Base-by-base conservation (phyloP, 352 stramenopile genomes). In the Pythium folliculosum region DNA sequence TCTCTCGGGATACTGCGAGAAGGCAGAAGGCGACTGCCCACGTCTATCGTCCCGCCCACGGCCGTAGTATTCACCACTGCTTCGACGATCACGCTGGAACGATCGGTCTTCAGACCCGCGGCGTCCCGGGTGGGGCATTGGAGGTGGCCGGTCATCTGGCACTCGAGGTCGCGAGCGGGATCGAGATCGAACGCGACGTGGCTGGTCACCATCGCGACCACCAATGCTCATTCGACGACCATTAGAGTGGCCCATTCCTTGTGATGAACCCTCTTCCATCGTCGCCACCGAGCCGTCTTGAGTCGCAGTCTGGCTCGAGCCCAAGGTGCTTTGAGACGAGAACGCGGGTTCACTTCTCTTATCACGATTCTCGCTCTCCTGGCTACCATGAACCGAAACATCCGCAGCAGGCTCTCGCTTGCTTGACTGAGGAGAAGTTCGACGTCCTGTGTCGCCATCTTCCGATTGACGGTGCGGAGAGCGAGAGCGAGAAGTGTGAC, bases 271-370 rank as follows among this genome's bases (percentile, higher is more conserved):
- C 7, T 66, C 56, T 12, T 54, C 57, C 51, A 57, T 9, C 5
- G 5, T 37, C 9, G 51, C 58, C 25, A 44, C 22, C 19, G 43
- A 49, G 27, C 54, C 45, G 14, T 58, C 63, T 49, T 65, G 64
- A 13, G 55, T 60, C 32, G 47, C 55, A 17, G n/a, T 56, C 50
- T 71, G 65, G 35, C 65, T 71, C 0, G 49, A 62, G 35, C 52
- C 2, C 17, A 59, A 40, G 10, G 57, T 52, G 10, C 47, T 43
- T 53, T 50, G 56, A 50, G 45, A 62, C 4, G 30, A 50, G 22
- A 35, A 40, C 56, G 37, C 16, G 8, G 9, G 17, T 16, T 55
- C 44, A 13, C 22, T 38, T 0, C 27, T 55, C 25, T 49, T 47
- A 13, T 37, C 53, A n/a, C n/a, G 5, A 14, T 60, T 19, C 21